A percentile compares a stretch with the other conserved stretches of the same genome.
Evolutionary conservation across 208 protist species (phyloP).

Genomic region (Leishmania mexicana): DNA sequence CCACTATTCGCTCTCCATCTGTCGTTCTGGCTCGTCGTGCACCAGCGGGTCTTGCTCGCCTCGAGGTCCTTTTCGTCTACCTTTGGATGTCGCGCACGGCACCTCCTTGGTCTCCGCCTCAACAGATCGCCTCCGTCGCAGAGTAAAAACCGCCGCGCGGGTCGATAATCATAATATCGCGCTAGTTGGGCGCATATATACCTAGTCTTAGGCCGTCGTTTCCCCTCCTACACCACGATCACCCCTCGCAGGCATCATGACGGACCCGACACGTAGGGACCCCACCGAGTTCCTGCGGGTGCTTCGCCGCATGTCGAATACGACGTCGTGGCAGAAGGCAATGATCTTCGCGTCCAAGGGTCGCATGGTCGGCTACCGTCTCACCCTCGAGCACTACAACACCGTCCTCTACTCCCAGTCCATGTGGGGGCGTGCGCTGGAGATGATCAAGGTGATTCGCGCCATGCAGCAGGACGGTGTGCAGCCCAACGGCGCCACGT

Average conservation of each 20-base stretch:
- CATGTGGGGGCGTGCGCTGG: slow-evolving; percentile 89
- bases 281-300: slow-evolving; percentile 92
- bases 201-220: slow-evolving; percentile 10
- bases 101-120: not conserved
- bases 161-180: not conserved
- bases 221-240: not conserved
- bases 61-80: not conserved
- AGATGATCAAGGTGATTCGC: slow-evolving; percentile 87
- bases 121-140: not conserved
- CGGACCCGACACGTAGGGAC: slow-evolving; percentile 88
- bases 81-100: not conserved
- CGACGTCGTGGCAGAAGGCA: slow-evolving; percentile 90
- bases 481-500: slow-evolving; percentile 87
- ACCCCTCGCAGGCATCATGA: slow-evolving; percentile 48
- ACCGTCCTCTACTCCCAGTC: slow-evolving; percentile 89
- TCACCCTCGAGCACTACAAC: slow-evolving; percentile 92
- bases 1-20: not conserved
- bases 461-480: slow-evolving; percentile 90
- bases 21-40: not conserved
- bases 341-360: slow-evolving; percentile 91
- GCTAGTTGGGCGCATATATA: not conserved
- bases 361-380: slow-evolving; percentile 90
- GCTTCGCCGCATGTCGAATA: slow-evolving; percentile 86
- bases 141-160: not conserved
- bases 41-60: not conserved